These are phyloP conservation scores for Leccinum olivaceopallidum DNA, from an alignment of 768 basidiomycete species.

Conservation along the genomic window DNA sequence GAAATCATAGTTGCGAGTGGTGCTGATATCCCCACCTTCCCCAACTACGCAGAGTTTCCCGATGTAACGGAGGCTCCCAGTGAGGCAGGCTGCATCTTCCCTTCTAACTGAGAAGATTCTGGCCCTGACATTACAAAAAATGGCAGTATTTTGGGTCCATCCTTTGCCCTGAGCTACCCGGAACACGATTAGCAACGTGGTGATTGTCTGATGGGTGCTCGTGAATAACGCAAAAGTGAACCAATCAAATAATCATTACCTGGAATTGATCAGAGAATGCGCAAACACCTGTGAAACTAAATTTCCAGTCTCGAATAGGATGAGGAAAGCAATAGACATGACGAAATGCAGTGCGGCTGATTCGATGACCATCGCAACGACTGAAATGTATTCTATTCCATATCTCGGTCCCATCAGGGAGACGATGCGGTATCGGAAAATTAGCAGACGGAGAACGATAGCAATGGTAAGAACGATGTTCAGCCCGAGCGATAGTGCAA, in stretches of 20 bases:
- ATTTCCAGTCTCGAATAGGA: not conserved
- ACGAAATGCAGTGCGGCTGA: not conserved
- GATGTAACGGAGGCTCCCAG: too few relatives aligned
- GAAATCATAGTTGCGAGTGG: too few relatives aligned
- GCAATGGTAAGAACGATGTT: not conserved
- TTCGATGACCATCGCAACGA: not conserved
- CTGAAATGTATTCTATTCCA: not conserved
- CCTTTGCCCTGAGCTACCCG: not conserved
- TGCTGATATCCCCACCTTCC: conserved; percentile 54
- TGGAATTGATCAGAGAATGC: not conserved
- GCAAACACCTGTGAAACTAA: not conserved
- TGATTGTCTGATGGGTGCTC: not conserved
- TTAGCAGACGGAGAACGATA: not conserved
- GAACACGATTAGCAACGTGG: not conserved
- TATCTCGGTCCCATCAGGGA: not conserved
- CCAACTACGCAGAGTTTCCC: too few relatives aligned
- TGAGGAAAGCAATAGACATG: not conserved
- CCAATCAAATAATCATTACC: not conserved
- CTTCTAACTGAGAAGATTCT: too few relatives aligned
- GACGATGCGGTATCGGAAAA: not conserved
- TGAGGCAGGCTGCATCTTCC: too few relatives aligned
- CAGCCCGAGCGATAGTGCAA: not conserved
- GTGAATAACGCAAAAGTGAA: not conserved
- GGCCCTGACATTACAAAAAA: too few relatives aligned
- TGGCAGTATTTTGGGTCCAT: not conserved